Conservation (phyloP, 352 stramenopile species). For the Globisporangium megalacanthum region DNA sequence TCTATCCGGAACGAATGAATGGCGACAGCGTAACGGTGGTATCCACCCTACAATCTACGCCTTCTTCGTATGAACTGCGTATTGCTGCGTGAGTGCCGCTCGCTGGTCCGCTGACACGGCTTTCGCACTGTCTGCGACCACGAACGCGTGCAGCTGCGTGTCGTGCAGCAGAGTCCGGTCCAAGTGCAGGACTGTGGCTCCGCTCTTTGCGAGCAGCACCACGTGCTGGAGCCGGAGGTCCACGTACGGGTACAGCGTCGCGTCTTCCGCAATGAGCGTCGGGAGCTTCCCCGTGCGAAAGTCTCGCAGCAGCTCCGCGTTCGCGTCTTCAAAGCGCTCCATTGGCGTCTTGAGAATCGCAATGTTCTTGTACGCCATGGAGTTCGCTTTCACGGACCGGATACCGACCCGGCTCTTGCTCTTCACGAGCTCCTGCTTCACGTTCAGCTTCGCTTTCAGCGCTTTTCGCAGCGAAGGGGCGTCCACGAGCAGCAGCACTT, state of each 20-base stretch:
- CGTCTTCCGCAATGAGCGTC: slow-evolving; percentile 54
- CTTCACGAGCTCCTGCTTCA: slow-evolving; percentile 49
- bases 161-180: slow-evolving; percentile 37
- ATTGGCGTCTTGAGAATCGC: slow-evolving; percentile 68
- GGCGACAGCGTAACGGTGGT: no score
- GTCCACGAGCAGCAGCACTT: slow-evolving; percentile 59
- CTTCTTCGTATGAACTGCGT: slow-evolving; percentile 15
- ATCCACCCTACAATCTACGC: neutral
- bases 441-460: slow-evolving; percentile 51
- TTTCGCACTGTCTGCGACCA: slow-evolving; percentile 37
- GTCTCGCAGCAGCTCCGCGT: slow-evolving; percentile 47
- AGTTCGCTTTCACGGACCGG: slow-evolving; percentile 52
- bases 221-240: slow-evolving; percentile 51
- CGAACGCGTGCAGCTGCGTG: slow-evolving; percentile 42
- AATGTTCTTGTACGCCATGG: slow-evolving; percentile 49
- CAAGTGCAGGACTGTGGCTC: slow-evolving; percentile 33
- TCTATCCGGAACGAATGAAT: no score
- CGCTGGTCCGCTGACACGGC: slow-evolving; percentile 27
- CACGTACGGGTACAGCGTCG: slow-evolving; percentile 59
- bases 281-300: slow-evolving; percentile 61
- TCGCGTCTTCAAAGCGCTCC: slow-evolving; percentile 59
- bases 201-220: slow-evolving; percentile 52
- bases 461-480: slow-evolving; percentile 46
- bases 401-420: slow-evolving; percentile 52
- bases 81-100: slow-evolving; percentile 24